A percentile compares a stretch with the other conserved stretches of the same genome.
phyloP scores from a whole-genome alignment of 2,329 filamentous ascomycete genomes.

The Paraphoma sp. region DNA sequence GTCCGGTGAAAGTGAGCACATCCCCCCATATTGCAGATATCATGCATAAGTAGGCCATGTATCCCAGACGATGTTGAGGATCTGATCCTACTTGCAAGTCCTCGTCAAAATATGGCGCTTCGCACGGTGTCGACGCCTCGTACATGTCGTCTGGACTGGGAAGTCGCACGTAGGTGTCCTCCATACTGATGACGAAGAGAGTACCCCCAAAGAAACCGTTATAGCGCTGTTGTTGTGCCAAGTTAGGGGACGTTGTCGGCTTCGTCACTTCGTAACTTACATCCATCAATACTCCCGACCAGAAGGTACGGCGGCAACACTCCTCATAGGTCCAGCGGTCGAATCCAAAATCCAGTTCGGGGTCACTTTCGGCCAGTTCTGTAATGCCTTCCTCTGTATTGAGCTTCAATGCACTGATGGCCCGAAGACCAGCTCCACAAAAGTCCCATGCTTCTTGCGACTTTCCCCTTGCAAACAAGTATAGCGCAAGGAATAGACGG shows the following conservation, averaged over 20 bases:
- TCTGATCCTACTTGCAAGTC: conserved; percentile 48
- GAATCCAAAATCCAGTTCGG: conserved; percentile 64
- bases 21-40: conserved; percentile 71
- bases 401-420: conserved; percentile 65
- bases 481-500: conserved; percentile 70
- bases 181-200: conserved; percentile 63
- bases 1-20: conserved; percentile 66
- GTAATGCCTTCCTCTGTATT: conserved; percentile 65
- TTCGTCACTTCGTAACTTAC: conserved; percentile 51
- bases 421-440: conserved; percentile 66
- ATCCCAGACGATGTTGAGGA: conserved; percentile 46
- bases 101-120: conserved; percentile 67
- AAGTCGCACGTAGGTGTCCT: conserved; percentile 71
- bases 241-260: conserved; percentile 38
- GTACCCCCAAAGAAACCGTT: conserved; percentile 62
- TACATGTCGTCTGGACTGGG: conserved; percentile 68
- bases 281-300: conserved; percentile 74
- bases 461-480: conserved; percentile 68
- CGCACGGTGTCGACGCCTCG: conserved; percentile 64
- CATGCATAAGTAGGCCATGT: conserved; percentile 68
- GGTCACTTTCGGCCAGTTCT: conserved; percentile 52
- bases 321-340: conserved; percentile 66
- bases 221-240: conserved; percentile 57
- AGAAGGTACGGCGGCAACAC: conserved; percentile 73
- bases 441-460: conserved; percentile 68